Evolutionary conservation across 768 basidiomycete genomes (phyloP).

Genomic region (Cyclocybe aegerita): DNA sequence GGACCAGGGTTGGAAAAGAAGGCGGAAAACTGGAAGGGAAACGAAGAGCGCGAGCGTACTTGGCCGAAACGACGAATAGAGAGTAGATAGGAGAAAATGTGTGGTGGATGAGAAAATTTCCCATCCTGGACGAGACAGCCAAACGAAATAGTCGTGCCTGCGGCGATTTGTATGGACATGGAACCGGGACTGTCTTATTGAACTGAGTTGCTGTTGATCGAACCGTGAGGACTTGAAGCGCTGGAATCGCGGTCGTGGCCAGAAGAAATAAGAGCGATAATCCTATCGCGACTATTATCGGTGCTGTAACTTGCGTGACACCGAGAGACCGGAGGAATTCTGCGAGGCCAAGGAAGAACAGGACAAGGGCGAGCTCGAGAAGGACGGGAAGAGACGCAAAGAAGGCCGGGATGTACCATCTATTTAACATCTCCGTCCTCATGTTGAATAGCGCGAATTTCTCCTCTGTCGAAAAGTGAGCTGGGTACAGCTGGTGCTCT

Average conservation of each 20-base stretch:
- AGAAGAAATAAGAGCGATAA: slow-evolving; percentile 13
- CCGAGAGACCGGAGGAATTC: slow-evolving; percentile 18
- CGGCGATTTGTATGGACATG: slow-evolving; percentile 16
- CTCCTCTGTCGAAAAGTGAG: slow-evolving; percentile 9
- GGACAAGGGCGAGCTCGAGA: slow-evolving; percentile 20
- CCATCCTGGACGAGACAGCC: not conserved
- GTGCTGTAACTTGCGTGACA: slow-evolving; percentile 15
- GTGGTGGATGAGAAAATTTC: too few species aligned
- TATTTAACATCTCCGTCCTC: slow-evolving; percentile 18
- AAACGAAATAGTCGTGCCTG: slow-evolving; percentile 9
- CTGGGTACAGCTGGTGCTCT: slow-evolving; percentile 14
- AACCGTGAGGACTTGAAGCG: slow-evolving; percentile 4
- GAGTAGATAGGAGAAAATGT: too few species aligned
- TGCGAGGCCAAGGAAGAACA: slow-evolving; percentile 24
- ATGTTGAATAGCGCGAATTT: slow-evolving; percentile 18
- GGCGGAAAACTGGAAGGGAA: too few species aligned
- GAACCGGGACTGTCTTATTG: not conserved
- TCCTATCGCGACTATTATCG: slow-evolving; percentile 12
- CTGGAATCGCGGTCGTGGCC: slow-evolving; percentile 15
- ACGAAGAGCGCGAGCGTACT: too few species aligned
- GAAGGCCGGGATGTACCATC: slow-evolving; percentile 21
- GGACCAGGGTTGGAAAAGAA: too few species aligned
- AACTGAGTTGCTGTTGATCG: not conserved
- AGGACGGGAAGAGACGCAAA: slow-evolving; percentile 22
- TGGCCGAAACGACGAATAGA: too few species aligned